Evolutionary conservation across 306 rosid genomes (phyloP), one percentile per base, ranked within the genome.

Genomic region (Coriaria nepalensis): DNA sequence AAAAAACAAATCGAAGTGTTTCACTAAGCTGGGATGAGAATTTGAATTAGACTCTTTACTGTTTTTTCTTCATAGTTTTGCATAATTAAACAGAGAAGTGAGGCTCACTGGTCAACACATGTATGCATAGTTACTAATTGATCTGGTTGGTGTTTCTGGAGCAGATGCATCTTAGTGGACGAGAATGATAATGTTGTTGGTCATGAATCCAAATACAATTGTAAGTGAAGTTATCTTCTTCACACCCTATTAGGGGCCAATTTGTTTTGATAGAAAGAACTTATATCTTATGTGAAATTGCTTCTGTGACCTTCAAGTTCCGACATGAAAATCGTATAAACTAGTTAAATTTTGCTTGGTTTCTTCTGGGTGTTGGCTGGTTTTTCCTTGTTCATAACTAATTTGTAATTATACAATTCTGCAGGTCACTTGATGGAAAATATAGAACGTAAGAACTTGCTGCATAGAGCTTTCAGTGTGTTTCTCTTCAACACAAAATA

Each of bases 381-480:
- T 13, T 20, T 45, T 20, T 13, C 33, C 35, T 57, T 52, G 54
- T 49, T 43, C n/a, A 40, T 45, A 8, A 10, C 7, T 45, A 45
- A 32, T 45, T 55, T 55, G 46, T 56, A 35, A 64, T 60, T 66
- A 13, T 29, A 14, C 15, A 52, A 53, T 55, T 57, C 43, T 49
- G 37, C 61, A 90, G 98, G 98, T 64, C 98, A 90, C 66, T 73
- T 90, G 82, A 77, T 80, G 98, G 95, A 84, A 45, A 90, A 90
- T 77, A 85, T 90, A 63, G 95, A 90, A 53, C 47, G 79, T 59
- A 88, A 70, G 59, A 85, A 81, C 60, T 53, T 72, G 71, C 79
- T 90, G 33, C 98, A 90, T 58, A 74, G 98, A 64, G 95, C 98
- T 65, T 90, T 90, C 74, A 90, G 98, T 59, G 98, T 90, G 49